These are phyloP conservation scores for Fraxinus americana DNA, from an alignment of 257 asterid genomes.

Conservation along the genomic window DNA sequence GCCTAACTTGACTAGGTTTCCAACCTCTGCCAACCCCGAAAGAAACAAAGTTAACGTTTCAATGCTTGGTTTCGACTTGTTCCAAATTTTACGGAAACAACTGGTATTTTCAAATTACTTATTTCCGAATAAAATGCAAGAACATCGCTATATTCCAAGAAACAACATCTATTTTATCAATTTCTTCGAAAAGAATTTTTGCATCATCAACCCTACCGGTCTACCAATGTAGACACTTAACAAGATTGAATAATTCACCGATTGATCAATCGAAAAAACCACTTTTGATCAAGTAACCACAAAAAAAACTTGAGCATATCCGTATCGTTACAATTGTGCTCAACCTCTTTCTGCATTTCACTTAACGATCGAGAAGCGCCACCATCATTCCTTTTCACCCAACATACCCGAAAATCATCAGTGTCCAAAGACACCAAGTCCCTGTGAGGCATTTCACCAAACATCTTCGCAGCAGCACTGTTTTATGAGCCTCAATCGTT, in stretches of 20 bases:
- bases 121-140: slow-evolving; percentile 30
- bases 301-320: slow-evolving; percentile 22
- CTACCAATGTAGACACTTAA: slow-evolving; percentile 25
- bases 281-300: slow-evolving; percentile 34
- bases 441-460: slow-evolving; percentile 43
- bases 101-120: slow-evolving; percentile 12
- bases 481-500: slow-evolving; percentile 25
- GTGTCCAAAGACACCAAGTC: too few species aligned
- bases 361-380: slow-evolving; percentile 33
- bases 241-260: slow-evolving; percentile 42
- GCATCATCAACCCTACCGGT: slow-evolving; percentile 27
- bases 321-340: slow-evolving; percentile 42
- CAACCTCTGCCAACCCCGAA: slow-evolving; percentile 34
- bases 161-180: slow-evolving; percentile 32
- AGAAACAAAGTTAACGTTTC: slow-evolving; percentile 41
- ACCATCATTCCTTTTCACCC: too few species aligned
- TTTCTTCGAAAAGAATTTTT: slow-evolving; percentile 34
- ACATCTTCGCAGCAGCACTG: slow-evolving; percentile 39
- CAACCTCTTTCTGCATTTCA: slow-evolving; percentile 40
- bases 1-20: slow-evolving; percentile 22
- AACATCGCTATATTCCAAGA: slow-evolving; percentile 49
- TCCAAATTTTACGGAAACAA: slow-evolving; percentile 35
- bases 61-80: slow-evolving; percentile 29
- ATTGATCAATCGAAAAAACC: slow-evolving; percentile 40
- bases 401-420: too few species aligned